Evolutionary conservation across 352 stramenopile species (phyloP).

Genomic region (Phytophthora ohioensis): DNA sequence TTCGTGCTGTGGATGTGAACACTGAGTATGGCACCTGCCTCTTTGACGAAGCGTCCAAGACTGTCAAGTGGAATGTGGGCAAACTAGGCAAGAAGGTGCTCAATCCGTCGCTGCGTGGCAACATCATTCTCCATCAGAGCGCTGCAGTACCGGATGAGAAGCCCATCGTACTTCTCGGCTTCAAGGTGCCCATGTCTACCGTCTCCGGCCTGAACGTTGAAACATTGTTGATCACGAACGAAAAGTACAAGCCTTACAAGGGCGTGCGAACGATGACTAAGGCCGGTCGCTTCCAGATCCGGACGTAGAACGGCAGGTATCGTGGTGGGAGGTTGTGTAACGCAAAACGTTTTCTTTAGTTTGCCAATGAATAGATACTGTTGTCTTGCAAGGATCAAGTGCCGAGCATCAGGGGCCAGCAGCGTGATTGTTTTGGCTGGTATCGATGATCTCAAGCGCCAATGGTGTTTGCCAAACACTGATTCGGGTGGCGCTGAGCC

Average conservation of each 20-base stretch:
- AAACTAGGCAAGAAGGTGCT: constrained; percentile 94
- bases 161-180: constrained; percentile 94
- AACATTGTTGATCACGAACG: constrained; percentile 95
- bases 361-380: constrained; percentile 38
- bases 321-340: constrained; percentile 20
- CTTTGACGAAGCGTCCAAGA: constrained; percentile 96
- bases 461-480: not conserved
- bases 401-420: not conserved
- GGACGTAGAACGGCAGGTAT: constrained; percentile 66
- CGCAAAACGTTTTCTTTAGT: constrained; percentile 27
- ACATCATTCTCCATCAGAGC: constrained; percentile 92
- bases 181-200: constrained; percentile 97
- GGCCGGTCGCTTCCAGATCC: constrained; percentile 95
- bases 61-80: constrained; percentile 95
- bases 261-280: constrained; percentile 97
- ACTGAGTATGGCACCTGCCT: constrained; percentile 93
- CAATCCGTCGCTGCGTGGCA: constrained; percentile 90
- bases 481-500: no score
- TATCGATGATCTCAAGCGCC: not conserved
- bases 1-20: constrained; percentile 95
- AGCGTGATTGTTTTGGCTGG: no score
- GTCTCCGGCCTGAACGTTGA: constrained; percentile 96
- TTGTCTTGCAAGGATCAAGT: constrained; percentile 27
- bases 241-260: constrained; percentile 99
- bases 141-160: constrained; percentile 90